Base-by-base conservation (phyloP, 768 basidiomycete species). In the Erythrobasidium yunnanense region DNA sequence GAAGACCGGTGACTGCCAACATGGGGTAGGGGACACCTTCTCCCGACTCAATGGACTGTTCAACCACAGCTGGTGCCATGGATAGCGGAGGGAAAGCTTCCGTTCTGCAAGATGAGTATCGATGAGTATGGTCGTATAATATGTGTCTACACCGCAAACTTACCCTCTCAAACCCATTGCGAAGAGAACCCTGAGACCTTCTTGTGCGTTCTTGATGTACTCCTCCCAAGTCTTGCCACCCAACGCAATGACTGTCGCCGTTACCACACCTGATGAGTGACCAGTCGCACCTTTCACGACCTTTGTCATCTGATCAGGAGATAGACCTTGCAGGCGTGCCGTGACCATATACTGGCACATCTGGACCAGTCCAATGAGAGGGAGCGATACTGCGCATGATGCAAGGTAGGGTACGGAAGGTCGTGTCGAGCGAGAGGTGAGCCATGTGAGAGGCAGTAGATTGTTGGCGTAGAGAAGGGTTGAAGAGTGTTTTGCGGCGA, bases 231-330 rank as follows among this genome's bases (percentile, higher is more conserved):
- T 56, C 25, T 72, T 67, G 4, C 34, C 55, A 49, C 52, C 69
- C 60, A 66, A 62, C 5, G 92, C 82, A 72, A 96, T 84, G 38
- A 83, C 85, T 56, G 92, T 83, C n/a, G 95, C 95, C 13, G 92
- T 89, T 52, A 95, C 85, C 71, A 99, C 84, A 70, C 95, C 95
- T 77, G 97, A 93, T 1, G 92, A 96, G 78, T 99, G 95, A 32
- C 95, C 95, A 17, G 95, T 97, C 1, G 91, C 84, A 33, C 93
- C 93, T 8, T 83, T 80, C 60, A 97, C 81, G 50, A 82, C 82
- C 50, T 80, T 77, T 38, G 87, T 84, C 75, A 95, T 81, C 73
- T 92, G 83, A 46, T 67, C 65, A 11, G 73, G 73, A 2, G 68
- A 63, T 22, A 54, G 55, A 65, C 84, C 83, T 22, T 84, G 79